A percentile compares a stretch with the other conserved stretches of the same genome.
phyloP scores from a whole-genome alignment of 1,284 basidiomycete species.

The Bjerkandera adusta region DNA sequence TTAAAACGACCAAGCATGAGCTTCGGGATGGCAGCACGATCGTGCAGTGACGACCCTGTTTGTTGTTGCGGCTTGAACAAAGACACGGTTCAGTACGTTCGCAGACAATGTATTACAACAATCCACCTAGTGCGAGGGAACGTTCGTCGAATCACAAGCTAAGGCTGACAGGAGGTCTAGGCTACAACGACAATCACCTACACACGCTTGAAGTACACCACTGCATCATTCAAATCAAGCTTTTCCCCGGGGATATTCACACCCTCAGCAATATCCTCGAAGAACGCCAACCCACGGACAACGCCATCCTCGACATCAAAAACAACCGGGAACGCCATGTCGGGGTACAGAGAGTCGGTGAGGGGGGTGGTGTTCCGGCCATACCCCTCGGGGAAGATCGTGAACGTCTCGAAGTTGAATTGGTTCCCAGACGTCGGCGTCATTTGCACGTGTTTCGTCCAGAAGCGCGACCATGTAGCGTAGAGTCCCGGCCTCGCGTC shows the following conservation, averaged over 20 bases:
- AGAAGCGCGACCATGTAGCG: constrained; percentile 21
- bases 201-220: background rate
- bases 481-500: constrained; percentile 13
- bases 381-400: constrained; percentile 27
- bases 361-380: constrained; percentile 25
- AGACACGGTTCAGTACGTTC: no score
- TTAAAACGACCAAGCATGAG: no score
- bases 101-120: no score
- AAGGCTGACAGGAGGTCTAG: no score
- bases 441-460: constrained; percentile 26
- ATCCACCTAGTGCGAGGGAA: no score
- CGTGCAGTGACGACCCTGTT: no score
- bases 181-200: no score
- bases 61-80: no score
- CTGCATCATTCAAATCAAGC: background rate
- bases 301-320: background rate
- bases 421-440: constrained; percentile 15
- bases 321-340: background rate
- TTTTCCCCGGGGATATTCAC: background rate
- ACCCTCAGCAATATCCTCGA: background rate
- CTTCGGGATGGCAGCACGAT: no score
- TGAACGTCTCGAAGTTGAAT: constrained; percentile 18
- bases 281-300: background rate
- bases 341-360: constrained; percentile 1
- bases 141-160: no score